Base-by-base conservation (phyloP, 2,329 filamentous ascomycete species). In the Hypoxylon sp. region DNA sequence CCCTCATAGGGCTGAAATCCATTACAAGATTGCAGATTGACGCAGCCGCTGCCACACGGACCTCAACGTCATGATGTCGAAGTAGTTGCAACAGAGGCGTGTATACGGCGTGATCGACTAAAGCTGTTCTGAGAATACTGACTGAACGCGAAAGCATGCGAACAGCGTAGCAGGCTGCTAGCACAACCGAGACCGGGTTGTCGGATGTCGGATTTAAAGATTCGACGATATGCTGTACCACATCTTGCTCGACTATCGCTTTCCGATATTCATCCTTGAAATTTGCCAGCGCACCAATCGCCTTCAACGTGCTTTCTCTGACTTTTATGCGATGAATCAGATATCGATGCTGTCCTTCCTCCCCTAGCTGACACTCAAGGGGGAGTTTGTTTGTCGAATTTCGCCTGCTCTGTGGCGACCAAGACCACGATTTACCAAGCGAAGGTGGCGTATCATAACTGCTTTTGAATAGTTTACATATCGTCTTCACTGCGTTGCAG, bases 1-100 rank as follows among this genome's bases (percentile, higher is more conserved):
- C 86, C 70, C 90, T 87, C 84, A 97, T 91, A 1, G 94, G 92
- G 66, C 92, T 97, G 63, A 95, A 90, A 57, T 96, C 90, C 35
- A 91, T 78, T 4, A 96, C 82, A 37, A 99, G 73, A 69, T 99
- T 99, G 63, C 87, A 91, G 27, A 95, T 82, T 5, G 88, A 87
- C 25, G 89, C 87, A 0, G 91, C 95, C 4, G 93, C 91, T 37
- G 91, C 91, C 66, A 94, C 87, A 67, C 92, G 88, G 3, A 97
- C 86, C 42, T 93, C 86, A 21, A 90, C 73, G 60, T 94, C 84
- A 5, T 80, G 78, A 69, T 94, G 88, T 49, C 79, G 84, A 58
- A 97, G 78, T 34, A 97, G 83, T 20, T 78, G 77, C 60, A 92
- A 88, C 5, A 96, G 75, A 3, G 92, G 92, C 60, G 84, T 80